Evolutionary conservation across 129 eudicot species (phyloP).

Genomic region (Heracleum sosnowskyi): DNA sequence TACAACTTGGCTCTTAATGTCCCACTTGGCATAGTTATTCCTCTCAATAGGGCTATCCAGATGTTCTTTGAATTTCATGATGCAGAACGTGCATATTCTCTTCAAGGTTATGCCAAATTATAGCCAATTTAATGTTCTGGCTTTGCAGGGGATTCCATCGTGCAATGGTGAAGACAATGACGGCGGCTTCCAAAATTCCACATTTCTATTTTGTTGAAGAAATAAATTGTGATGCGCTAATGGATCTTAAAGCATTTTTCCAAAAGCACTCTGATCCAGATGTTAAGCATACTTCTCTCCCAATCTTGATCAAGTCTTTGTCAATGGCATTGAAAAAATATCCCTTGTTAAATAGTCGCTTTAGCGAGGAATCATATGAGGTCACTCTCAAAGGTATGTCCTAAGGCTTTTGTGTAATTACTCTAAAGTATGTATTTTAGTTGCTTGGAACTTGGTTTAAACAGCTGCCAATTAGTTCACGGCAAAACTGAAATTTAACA

Average conservation of each 20-base stretch:
- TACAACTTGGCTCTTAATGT: neutral
- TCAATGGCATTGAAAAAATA: constrained; percentile 72
- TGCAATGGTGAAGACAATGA: constrained; percentile 97
- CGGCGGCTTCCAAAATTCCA: constrained; percentile 73
- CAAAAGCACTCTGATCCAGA: constrained; percentile 72
- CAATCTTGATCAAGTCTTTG: constrained; percentile 70
- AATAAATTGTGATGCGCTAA: constrained; percentile 59
- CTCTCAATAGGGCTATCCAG: neutral
- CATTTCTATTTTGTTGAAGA: constrained; percentile 96
- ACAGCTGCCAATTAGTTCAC: neutral
- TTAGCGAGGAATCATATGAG: constrained; percentile 55
- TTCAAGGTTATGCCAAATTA: neutral
- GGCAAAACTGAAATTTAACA: neutral
- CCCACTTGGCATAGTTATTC: neutral
- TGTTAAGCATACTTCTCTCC: constrained; percentile 80
- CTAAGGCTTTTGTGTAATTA: neutral
- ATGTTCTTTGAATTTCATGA: neutral
- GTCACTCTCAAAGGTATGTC: constrained; percentile 72
- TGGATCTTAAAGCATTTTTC: constrained; percentile 66
- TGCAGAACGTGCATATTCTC: neutral
- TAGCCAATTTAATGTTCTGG: constrained; percentile 12
- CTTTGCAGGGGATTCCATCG: constrained; percentile 86
- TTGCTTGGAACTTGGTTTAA: neutral
- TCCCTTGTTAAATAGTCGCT: constrained; percentile 82
- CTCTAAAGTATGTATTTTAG: neutral